phyloP scores from a whole-genome alignment of 2,329 filamentous ascomycete genomes.

The Elsinoe perseae region DNA sequence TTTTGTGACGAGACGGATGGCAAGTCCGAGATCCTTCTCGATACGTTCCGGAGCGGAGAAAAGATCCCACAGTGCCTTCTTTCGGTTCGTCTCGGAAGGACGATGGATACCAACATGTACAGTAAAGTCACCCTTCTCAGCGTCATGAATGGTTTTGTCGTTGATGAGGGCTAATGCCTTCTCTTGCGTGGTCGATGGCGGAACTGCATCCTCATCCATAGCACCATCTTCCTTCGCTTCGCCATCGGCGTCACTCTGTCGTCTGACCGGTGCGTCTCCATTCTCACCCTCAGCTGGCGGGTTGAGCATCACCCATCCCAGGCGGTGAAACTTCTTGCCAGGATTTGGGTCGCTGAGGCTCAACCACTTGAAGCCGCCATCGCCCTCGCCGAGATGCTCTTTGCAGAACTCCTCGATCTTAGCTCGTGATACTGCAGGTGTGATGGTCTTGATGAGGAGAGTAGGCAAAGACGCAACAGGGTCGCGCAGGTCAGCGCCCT shows the following conservation, averaged over 20 bases:
- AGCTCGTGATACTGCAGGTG: conserved; percentile 85
- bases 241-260: conserved; percentile 63
- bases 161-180: conserved; percentile 92
- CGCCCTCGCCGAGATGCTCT: conserved; percentile 82
- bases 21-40: conserved; percentile 78
- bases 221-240: conserved; percentile 27
- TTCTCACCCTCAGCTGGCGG: conserved; percentile 60
- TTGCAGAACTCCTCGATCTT: conserved; percentile 93
- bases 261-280: conserved; percentile 56
- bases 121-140: conserved; percentile 88
- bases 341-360: conserved; percentile 96
- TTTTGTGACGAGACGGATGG: conserved; percentile 71
- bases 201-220: conserved; percentile 19
- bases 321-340: conserved; percentile 91
- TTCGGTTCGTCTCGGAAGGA: conserved; percentile 73
- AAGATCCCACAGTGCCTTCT: conserved; percentile 94
- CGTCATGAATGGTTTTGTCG: conserved; percentile 92
- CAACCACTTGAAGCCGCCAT: conserved; percentile 90
- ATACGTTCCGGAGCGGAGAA: conserved; percentile 92
- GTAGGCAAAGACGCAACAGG: conserved; percentile 84
- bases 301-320: conserved; percentile 97
- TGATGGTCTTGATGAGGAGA: conserved; percentile 94
- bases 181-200: conserved; percentile 41
- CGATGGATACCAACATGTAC: conserved; percentile 96
- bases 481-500: conserved; percentile 79